Evolutionary conservation across 441 rosid genomes (phyloP).

Genomic region (Metrosideros polymorpha): DNA sequence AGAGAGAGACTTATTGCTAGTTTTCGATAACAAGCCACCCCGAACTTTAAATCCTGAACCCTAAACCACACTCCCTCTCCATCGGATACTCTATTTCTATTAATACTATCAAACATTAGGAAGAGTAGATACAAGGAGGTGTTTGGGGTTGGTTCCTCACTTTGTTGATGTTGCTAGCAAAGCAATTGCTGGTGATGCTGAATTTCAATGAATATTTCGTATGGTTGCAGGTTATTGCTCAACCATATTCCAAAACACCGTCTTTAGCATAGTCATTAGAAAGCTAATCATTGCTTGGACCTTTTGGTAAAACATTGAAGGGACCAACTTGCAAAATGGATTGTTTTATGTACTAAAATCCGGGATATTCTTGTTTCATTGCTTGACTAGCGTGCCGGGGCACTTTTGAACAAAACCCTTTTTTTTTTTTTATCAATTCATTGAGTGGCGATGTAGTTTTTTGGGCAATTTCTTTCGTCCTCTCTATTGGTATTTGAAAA

Average conservation of each 20-base stretch:
- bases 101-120: not conserved
- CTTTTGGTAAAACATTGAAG: not conserved
- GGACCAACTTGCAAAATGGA: not conserved
- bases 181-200: too few relatives aligned
- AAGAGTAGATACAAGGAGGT: not conserved
- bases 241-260: not conserved
- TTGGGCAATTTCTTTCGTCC: not conserved
- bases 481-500: not conserved
- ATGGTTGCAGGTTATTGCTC: too few relatives aligned
- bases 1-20: too few relatives aligned
- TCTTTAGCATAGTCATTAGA: not conserved
- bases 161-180: too few relatives aligned
- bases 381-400: not conserved
- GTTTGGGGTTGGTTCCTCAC: too few relatives aligned
- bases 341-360: too few relatives aligned
- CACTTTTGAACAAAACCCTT: rapidly evolving
- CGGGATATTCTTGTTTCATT: not conserved
- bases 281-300: not conserved
- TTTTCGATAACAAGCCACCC: too few relatives aligned
- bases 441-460: too few relatives aligned
- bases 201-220: too few relatives aligned
- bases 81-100: not conserved
- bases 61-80: not conserved
- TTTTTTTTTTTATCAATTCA: rapidly evolving
- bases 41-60: not conserved